These are phyloP conservation scores for Trametopsis cervina DNA, from an alignment of 768 basidiomycete species.

Conservation along the genomic window DNA sequence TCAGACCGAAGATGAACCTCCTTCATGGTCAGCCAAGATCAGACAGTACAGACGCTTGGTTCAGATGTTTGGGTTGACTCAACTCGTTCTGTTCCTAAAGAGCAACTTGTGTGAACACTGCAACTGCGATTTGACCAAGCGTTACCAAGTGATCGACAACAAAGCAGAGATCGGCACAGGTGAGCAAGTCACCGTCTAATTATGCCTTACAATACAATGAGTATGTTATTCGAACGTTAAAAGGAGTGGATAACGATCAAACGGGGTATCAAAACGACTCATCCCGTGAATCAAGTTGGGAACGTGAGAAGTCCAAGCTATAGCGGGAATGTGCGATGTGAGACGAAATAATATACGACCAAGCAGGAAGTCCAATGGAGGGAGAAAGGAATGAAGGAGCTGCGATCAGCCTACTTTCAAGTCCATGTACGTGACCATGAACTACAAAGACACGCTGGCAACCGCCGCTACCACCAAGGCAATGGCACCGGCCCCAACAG, in stretches of 20 bases:
- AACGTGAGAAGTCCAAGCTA: background rate
- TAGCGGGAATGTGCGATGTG: background rate
- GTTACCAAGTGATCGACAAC: too few relatives aligned
- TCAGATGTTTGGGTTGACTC: too few relatives aligned
- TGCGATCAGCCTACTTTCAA: too few relatives aligned
- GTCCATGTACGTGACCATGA: too few relatives aligned
- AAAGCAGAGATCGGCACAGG: background rate
- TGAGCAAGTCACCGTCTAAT: background rate
- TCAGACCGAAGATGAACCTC: too few relatives aligned
- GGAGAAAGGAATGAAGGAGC: background rate
- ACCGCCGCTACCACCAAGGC: conserved; percentile 8
- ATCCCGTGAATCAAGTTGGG: background rate
- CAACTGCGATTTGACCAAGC: too few relatives aligned
- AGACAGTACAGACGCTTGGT: too few relatives aligned
- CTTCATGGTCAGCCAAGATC: too few relatives aligned
- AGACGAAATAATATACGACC: background rate
- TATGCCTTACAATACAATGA: background rate
- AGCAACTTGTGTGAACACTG: too few relatives aligned
- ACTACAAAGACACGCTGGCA: too few relatives aligned
- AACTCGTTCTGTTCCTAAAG: too few relatives aligned
- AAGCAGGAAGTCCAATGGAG: background rate
- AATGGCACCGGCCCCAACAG: conserved; percentile 7
- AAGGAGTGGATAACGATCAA: background rate
- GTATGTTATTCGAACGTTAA: background rate
- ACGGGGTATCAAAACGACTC: background rate